These are phyloP conservation scores for Pouteria campechiana DNA, from an alignment of 179 eudicot species.

Conservation along the genomic window DNA sequence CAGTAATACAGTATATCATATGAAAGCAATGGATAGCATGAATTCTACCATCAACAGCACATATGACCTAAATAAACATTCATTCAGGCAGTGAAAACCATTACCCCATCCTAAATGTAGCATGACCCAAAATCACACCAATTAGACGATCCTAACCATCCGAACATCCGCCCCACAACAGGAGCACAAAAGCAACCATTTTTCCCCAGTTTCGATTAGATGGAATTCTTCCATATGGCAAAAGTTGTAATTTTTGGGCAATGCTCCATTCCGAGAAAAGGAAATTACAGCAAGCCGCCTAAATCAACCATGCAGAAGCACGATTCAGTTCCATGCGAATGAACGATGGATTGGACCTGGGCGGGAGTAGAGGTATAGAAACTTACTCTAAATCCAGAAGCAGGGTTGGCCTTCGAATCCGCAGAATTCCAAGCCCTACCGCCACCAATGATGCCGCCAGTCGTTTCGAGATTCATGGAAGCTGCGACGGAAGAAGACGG, in stretches of 20 bases:
- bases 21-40: neutral
- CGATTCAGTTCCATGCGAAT: too few species aligned
- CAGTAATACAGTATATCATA: too few species aligned
- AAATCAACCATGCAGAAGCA: too few species aligned
- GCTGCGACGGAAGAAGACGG: constrained; percentile 16
- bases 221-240: too few species aligned
- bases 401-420: constrained; percentile 26
- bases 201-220: neutral
- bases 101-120: neutral
- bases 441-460: constrained; percentile 6
- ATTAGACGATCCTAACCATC: too few species aligned
- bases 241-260: neutral
- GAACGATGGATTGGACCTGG: too few species aligned
- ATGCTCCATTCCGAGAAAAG: neutral
- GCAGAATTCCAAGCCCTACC: constrained; percentile 50
- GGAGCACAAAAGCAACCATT: too few species aligned
- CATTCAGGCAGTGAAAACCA: neutral
- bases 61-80: neutral
- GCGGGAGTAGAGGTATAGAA: neutral
- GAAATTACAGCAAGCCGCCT: too few species aligned
- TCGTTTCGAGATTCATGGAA: constrained; percentile 10
- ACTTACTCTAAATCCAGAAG: constrained; percentile 27
- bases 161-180: too few species aligned
- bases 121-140: neutral
- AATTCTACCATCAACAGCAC: neutral